These are phyloP conservation scores for Pseudohyphozyma bogoriensis DNA, from an alignment of 768 basidiomycete genomes.

Conservation along the genomic window DNA sequence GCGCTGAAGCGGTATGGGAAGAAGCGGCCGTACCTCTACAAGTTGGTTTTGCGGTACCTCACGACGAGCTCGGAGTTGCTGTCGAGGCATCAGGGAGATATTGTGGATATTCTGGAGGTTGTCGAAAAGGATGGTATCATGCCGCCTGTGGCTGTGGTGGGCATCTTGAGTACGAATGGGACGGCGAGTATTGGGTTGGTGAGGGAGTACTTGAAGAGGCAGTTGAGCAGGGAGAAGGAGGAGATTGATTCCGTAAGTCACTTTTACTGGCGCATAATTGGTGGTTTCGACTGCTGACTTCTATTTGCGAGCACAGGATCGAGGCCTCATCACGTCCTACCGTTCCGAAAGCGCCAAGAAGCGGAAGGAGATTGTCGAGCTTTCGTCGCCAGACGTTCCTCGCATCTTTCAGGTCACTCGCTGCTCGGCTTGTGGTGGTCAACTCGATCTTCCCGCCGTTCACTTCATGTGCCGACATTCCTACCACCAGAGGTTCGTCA, in stretches of 20 bases:
- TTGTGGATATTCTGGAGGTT: conserved; percentile 59
- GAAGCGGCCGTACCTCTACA: conserved; percentile 62
- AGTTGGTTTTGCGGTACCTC: conserved; percentile 77
- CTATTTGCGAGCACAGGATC: conserved; percentile 51
- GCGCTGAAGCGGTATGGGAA: conserved; percentile 67
- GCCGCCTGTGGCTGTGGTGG: conserved; percentile 79
- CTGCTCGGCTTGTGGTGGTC: conserved; percentile 78
- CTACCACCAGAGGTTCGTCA: conserved; percentile 73
- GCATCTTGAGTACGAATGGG: conserved; percentile 74
- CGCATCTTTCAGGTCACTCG: conserved; percentile 88
- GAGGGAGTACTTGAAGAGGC: conserved; percentile 75
- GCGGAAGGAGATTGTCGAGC: conserved; percentile 66
- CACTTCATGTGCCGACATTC: conserved; percentile 99
- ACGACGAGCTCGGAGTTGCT: conserved; percentile 70
- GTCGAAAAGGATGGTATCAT: conserved; percentile 74
- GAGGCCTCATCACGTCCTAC: conserved; percentile 76
- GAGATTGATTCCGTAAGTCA: conserved; percentile 68
- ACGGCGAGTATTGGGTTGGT: conserved; percentile 86
- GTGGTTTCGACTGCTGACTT: no score
- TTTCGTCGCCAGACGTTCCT: conserved; percentile 66
- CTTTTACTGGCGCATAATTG: neutral
- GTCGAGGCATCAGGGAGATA: conserved; percentile 57
- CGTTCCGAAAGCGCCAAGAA: conserved; percentile 70
- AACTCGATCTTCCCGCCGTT: conserved; percentile 81
- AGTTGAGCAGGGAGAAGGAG: conserved; percentile 59